Evolutionary conservation across 2,329 filamentous ascomycete species (phyloP).

Genomic region (Xylaria arbuscula): DNA sequence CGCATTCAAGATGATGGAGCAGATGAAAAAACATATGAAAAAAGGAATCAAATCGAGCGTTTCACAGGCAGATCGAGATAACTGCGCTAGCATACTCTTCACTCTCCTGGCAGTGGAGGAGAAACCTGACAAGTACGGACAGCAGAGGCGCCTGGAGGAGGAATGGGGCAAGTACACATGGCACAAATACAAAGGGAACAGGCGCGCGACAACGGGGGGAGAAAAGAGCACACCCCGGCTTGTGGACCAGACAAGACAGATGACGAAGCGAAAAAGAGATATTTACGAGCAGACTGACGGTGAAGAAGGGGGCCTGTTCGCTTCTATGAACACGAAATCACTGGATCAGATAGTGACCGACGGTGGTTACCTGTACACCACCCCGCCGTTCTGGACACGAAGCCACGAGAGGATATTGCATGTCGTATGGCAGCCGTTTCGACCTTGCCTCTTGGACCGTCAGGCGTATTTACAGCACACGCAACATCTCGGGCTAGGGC

Average conservation of each 20-base stretch:
- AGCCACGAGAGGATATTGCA: conserved; percentile 12
- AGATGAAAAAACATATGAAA: background rate
- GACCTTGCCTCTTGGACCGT: background rate
- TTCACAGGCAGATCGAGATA: background rate
- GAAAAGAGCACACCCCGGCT: no score
- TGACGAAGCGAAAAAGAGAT: background rate
- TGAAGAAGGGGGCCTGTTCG: background rate
- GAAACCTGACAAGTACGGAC: no score
- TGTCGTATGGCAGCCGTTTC: conserved; percentile 8
- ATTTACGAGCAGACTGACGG: background rate
- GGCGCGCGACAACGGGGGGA: no score
- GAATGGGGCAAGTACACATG: no score
- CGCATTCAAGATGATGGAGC: background rate
- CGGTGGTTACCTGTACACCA: background rate
- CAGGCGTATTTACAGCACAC: no score
- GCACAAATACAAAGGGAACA: no score
- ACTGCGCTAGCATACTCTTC: background rate
- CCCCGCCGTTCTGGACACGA: conserved; percentile 3
- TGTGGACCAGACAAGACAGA: background rate
- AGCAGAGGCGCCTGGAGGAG: no score
- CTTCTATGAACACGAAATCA: background rate
- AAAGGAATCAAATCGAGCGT: background rate
- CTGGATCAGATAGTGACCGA: background rate
- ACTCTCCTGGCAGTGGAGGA: no score
- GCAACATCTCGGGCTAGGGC: no score